A percentile compares a stretch with the other conserved stretches of the same genome.
phyloP scores from a whole-genome alignment of 495 filamentous ascomycete genomes.

The Hypoxylon subgilvum region DNA sequence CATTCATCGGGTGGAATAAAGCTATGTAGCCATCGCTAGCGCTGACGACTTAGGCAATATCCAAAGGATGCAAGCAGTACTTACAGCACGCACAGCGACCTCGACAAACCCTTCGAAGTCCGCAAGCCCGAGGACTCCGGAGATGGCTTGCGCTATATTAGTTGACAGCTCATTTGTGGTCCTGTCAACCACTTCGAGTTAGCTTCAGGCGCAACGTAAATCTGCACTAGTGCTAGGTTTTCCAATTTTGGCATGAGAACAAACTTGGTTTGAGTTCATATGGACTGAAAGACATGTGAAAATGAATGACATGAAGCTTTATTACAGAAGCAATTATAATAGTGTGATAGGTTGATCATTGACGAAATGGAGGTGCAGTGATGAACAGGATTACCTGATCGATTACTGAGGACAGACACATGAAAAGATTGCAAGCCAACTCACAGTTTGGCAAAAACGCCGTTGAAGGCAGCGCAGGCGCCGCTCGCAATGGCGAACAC shows the following conservation, averaged over 20 bases:
- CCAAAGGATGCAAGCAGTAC: too few relatives aligned
- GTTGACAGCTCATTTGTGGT: constrained; percentile 86
- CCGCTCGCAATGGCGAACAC: constrained; percentile 83
- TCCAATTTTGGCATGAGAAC: too few relatives aligned
- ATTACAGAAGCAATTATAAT: too few relatives aligned
- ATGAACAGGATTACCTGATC: background rate
- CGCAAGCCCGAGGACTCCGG: constrained; percentile 64
- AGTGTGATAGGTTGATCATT: too few relatives aligned
- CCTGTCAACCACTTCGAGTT: constrained; percentile 47
- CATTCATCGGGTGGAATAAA: too few relatives aligned
- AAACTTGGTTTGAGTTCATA: too few relatives aligned
- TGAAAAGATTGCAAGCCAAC: constrained; percentile 29
- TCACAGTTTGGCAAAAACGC: constrained; percentile 94
- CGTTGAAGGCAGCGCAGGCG: constrained; percentile 89
- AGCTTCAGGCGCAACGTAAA: background rate
- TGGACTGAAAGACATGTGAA: too few relatives aligned
- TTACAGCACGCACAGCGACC: constrained; percentile 70
- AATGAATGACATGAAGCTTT: too few relatives aligned
- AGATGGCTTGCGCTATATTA: constrained; percentile 67
- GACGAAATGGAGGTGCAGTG: too few relatives aligned
- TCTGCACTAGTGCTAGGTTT: too few relatives aligned
- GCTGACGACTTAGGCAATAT: too few relatives aligned
- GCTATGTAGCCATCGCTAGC: too few relatives aligned
- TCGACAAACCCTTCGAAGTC: constrained; percentile 63
- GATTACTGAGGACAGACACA: background rate